Conservation (phyloP, 805 yeast genomes). For the Sungouiella thailandica region DNA sequence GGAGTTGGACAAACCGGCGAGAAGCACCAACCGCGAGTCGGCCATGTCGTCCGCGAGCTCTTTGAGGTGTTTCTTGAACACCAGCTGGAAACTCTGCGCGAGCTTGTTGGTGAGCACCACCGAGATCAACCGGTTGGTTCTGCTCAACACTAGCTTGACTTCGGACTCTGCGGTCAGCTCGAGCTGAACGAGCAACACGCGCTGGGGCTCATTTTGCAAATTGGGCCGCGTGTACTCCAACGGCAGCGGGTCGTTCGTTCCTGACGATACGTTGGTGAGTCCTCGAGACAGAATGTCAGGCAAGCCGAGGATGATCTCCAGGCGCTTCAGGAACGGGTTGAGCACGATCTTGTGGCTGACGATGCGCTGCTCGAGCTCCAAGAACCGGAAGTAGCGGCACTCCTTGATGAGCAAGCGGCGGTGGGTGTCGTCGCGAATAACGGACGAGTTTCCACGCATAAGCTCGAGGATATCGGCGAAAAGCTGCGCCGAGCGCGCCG, state of each 20-base stretch:
- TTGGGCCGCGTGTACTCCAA: constrained; percentile 30
- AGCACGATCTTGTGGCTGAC: constrained; percentile 44
- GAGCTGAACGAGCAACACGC: constrained; percentile 30
- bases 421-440: constrained; percentile 48
- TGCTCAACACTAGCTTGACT: constrained; percentile 30
- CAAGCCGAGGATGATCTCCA: constrained; percentile 55
- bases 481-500: constrained; percentile 47
- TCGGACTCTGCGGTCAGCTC: constrained; percentile 22
- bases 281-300: constrained; percentile 43
- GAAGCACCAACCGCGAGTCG: constrained; percentile 16
- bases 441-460: constrained; percentile 49
- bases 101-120: constrained; percentile 23
- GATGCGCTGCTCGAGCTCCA: constrained; percentile 67
- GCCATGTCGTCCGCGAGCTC: constrained; percentile 16
- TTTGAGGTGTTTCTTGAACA: constrained; percentile 19
- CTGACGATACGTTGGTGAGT: constrained; percentile 17
- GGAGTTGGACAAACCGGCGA: constrained; percentile 24
- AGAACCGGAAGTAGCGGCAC: constrained; percentile 71
- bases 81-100: constrained; percentile 18
- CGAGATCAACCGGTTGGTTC: constrained; percentile 18
- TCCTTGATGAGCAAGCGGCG: constrained; percentile 59
- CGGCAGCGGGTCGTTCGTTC: constrained; percentile 17
- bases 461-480: constrained; percentile 53
- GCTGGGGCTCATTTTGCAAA: constrained; percentile 25
- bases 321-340: constrained; percentile 47